These are phyloP conservation scores for Aegilops sharonensis DNA, from an alignment of 176 grass and related monocot species.

Conservation along the genomic window DNA sequence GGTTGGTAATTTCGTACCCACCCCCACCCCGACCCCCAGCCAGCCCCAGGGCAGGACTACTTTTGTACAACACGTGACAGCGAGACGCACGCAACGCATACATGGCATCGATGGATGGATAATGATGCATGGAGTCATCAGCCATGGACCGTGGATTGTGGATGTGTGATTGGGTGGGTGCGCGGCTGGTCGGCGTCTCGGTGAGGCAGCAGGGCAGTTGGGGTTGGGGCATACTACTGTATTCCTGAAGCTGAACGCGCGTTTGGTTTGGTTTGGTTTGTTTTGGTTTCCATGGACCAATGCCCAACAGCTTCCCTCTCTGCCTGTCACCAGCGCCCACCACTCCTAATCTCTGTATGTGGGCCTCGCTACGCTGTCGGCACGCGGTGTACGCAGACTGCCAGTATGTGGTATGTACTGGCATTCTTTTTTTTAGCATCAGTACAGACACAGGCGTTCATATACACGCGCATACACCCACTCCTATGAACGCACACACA, in stretches of 20 bases:
- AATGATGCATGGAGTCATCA: too few species aligned
- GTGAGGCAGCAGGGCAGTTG: not conserved
- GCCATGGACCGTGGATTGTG: too few species aligned
- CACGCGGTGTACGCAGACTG: not conserved
- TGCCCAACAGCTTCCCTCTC: constrained; percentile 19
- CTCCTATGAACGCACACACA: too few species aligned
- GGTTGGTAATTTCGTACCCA: constrained; percentile 31
- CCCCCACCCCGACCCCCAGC: not conserved
- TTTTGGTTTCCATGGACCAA: not conserved
- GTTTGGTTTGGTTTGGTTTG: not conserved
- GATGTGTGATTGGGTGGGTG: not conserved
- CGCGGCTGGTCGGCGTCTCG: not conserved
- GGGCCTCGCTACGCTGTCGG: not conserved
- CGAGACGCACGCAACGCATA: not conserved
- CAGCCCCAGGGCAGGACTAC: not conserved
- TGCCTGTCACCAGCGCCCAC: not conserved
- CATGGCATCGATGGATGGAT: not conserved
- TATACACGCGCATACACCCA: too few species aligned
- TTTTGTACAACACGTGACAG: not conserved
- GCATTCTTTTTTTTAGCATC: too few species aligned
- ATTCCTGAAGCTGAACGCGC: not conserved
- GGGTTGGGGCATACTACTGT: not conserved
- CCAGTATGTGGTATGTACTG: too few species aligned
- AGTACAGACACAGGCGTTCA: too few species aligned
- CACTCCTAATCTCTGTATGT: too few species aligned